A percentile compares a stretch with the other conserved stretches of the same genome.
Conservation (phyloP, 768 basidiomycete genomes). For the Hebeloma cylindrosporum region DNA sequence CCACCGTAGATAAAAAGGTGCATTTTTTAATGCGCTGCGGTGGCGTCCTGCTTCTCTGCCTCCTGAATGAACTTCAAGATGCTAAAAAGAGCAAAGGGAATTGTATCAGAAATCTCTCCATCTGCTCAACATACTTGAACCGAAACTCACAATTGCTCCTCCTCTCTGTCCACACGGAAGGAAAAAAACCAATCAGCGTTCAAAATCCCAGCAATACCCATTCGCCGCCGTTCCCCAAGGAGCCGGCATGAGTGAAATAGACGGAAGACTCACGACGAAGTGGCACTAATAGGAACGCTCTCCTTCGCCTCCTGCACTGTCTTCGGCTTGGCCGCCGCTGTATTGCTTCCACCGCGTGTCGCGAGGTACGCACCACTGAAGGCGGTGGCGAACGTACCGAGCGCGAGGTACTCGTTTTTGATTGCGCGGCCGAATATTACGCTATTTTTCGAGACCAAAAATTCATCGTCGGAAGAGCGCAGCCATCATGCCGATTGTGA, state of each 20-base stretch:
- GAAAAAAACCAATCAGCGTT: conserved; percentile 11
- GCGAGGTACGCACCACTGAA: conserved; percentile 55
- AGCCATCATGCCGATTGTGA: background rate
- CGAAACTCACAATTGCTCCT: conserved; percentile 74
- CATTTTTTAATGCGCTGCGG: conserved; percentile 16
- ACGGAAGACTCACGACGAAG: conserved; percentile 60
- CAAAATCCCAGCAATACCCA: conserved; percentile 1
- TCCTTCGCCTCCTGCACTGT: conserved; percentile 60
- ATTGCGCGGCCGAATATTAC: conserved; percentile 76
- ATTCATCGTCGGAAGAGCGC: background rate
- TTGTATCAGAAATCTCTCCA: conserved; percentile 8
- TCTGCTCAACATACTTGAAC: conserved; percentile 8
- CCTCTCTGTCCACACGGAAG: conserved; percentile 53
- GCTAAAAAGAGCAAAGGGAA: conserved; percentile 38
- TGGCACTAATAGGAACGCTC: conserved; percentile 61
- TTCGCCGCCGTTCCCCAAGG: too few relatives aligned
- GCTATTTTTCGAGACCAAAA: conserved; percentile 36
- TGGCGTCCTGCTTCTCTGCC: conserved; percentile 70
- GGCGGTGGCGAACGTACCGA: conserved; percentile 60
- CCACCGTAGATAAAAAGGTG: background rate
- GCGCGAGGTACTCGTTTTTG: conserved; percentile 78
- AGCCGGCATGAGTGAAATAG: too few relatives aligned
- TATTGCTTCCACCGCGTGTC: conserved; percentile 56
- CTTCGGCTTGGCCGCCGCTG: conserved; percentile 38
- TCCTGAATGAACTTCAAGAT: conserved; percentile 80